phyloP scores from a whole-genome alignment of 1,139 yeast genomes.

The Suhomyces terraborum region DNA sequence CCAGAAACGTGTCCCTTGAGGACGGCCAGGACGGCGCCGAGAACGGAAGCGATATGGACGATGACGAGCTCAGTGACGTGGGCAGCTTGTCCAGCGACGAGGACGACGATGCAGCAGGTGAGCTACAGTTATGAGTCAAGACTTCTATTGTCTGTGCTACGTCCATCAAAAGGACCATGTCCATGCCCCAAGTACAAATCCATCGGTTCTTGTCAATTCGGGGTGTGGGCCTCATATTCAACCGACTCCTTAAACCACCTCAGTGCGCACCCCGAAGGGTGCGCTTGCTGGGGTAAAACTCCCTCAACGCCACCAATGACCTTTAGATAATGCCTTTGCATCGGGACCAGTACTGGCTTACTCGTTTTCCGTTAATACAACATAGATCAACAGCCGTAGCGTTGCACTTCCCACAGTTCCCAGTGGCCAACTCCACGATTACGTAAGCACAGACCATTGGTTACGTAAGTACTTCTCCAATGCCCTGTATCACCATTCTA shows the following conservation, averaged over 20 bases:
- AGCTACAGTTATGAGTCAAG: constrained; percentile 13
- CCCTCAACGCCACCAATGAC: too few species aligned
- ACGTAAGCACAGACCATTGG: too few species aligned
- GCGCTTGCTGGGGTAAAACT: too few species aligned
- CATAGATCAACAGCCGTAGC: not conserved
- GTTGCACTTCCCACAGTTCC: not conserved
- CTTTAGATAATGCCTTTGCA: constrained; percentile 5
- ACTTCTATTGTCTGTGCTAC: too few species aligned
- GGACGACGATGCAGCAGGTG: constrained; percentile 30
- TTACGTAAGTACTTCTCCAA: too few species aligned
- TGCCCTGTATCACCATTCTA: not conserved
- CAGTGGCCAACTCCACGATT: not conserved
- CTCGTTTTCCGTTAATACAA: constrained; percentile 6
- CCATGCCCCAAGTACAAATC: too few species aligned
- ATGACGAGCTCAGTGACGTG: constrained; percentile 50
- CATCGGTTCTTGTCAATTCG: too few species aligned
- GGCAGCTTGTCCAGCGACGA: constrained; percentile 54
- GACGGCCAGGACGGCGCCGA: constrained; percentile 34
- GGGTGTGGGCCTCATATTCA: not conserved
- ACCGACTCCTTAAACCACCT: not conserved
- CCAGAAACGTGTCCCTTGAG: constrained; percentile 44
- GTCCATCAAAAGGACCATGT: too few species aligned
- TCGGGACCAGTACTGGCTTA: constrained; percentile 9
- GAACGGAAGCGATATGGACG: constrained; percentile 43
- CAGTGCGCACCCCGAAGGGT: too few species aligned